Base-by-base conservation (phyloP, 1,284 basidiomycete genomes). In the Ustilago tritici region DNA sequence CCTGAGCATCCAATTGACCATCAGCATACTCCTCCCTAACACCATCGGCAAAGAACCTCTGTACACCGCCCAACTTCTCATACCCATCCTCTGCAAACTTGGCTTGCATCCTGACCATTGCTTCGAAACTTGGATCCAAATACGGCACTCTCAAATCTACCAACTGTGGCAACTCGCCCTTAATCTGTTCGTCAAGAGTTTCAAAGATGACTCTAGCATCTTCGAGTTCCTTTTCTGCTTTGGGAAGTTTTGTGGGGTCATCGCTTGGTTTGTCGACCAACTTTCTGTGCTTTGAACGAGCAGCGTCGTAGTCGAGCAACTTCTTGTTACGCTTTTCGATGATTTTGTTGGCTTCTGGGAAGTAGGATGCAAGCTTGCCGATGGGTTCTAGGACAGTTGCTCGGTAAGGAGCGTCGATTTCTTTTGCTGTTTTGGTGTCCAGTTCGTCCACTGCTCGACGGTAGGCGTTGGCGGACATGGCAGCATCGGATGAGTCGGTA, bases 61-160 rank as follows among this genome's bases (percentile, higher is more conserved):
- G 97, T 4, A 99, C 97, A 53, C 94, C 92, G 52, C 95, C 93
- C 63, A 99, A 90, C 88, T 97, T 98, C 88, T 99, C 95, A 86
- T 99, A 99, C 0, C 94, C 97, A 82, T 98, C 95, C 86, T 98
- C 93, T 1, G 95, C 95, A 84, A 98, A 98, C 83, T 95, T 95
- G 84, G 93, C 91, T 87, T 99, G 96, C 90, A 97, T 94, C 49
- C 97, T 94, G 14, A 87, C 82, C 96, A 99, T 98, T 38, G 96
- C 94, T 87, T 99, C 97, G 86, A 99, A 98, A 78, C 93, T 95
- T 1, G 97, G 97, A 87, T 99, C 96, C 73, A 99, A 93, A 89
- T 95, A 99, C 8, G 97, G 96, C 49, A 99, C 92, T 41, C 97
- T 92, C 31, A 98, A 90, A 82, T 98, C 95, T 55, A 99, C 90